These are phyloP conservation scores for Lachancea waltii DNA, from an alignment of 805 yeast species.

Conservation along the genomic window DNA sequence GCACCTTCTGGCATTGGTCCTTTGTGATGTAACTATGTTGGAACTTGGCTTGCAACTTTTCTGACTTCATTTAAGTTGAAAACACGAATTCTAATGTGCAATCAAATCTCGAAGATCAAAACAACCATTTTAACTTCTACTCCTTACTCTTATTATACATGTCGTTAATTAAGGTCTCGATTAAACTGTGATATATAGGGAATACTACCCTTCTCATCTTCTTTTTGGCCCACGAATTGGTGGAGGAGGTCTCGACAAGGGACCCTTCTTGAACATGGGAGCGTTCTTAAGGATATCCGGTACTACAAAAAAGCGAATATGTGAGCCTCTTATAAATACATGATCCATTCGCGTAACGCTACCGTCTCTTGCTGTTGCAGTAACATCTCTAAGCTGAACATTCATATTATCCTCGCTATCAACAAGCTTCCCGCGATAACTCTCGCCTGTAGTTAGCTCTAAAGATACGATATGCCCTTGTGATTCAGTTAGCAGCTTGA, in stretches of 20 bases:
- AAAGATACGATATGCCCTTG: slow-evolving; percentile 81
- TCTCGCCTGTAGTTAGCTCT: slow-evolving; percentile 79
- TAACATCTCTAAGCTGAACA: slow-evolving; percentile 74
- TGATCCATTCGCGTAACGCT: slow-evolving; percentile 68
- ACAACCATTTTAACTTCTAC: background rate
- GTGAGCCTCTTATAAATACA: slow-evolving; percentile 88
- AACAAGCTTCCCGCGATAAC: slow-evolving; percentile 78
- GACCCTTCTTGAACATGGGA: slow-evolving; percentile 67
- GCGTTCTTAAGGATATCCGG: slow-evolving; percentile 88
- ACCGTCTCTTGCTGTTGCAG: slow-evolving; percentile 73
- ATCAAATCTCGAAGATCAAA: too few species aligned
- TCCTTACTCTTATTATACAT: background rate
- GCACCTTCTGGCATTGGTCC: slow-evolving; percentile 2
- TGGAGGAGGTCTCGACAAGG: slow-evolving; percentile 57
- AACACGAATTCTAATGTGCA: too few species aligned
- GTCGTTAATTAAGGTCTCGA: too few species aligned
- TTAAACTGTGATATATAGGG: background rate
- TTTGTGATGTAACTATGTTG: background rate
- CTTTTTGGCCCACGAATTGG: slow-evolving; percentile 59
- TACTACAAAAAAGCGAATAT: slow-evolving; percentile 71
- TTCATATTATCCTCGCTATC: slow-evolving; percentile 96
- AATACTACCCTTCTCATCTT: slow-evolving; percentile 20
- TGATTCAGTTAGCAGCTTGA: slow-evolving; percentile 80
- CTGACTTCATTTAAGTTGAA: too few species aligned
- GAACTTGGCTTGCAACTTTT: background rate